phyloP scores from a whole-genome alignment of 306 rosid genomes.

The Castanea mollissima region DNA sequence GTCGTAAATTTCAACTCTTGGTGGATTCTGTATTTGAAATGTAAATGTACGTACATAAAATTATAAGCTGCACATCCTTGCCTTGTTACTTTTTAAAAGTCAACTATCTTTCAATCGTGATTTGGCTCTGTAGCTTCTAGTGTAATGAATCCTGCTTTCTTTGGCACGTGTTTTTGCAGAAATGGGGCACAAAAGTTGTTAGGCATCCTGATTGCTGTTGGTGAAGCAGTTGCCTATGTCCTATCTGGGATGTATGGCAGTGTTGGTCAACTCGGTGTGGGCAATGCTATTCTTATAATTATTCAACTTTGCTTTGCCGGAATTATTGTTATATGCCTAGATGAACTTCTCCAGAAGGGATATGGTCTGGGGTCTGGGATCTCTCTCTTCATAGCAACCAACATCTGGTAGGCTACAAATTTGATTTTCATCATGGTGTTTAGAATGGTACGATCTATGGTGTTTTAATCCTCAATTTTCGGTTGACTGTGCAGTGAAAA shows the following conservation, averaged over 20 bases:
- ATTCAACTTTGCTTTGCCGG: conserved; percentile 75
- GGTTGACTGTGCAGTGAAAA: conserved; percentile 36
- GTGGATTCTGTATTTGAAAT: not conserved
- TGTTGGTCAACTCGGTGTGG: conserved; percentile 81
- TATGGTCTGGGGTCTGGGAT: conserved; percentile 82
- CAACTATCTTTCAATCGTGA: not conserved
- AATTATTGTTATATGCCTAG: conserved; percentile 74
- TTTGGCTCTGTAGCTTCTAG: not conserved
- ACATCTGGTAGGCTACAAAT: conserved; percentile 54
- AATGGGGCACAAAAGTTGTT: conserved; percentile 73
- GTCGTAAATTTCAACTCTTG: not conserved
- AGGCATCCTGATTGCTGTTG: conserved; percentile 77
- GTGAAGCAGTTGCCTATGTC: conserved; percentile 80
- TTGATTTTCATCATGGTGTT: not conserved
- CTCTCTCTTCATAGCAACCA: conserved; percentile 74
- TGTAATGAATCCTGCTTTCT: not conserved
- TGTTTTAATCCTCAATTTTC: not conserved
- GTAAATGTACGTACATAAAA: not conserved
- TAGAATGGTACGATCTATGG: not conserved
- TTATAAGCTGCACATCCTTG: not conserved
- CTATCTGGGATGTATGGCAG: conserved; percentile 81
- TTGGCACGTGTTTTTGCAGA: conserved; percentile 21
- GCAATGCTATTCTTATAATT: conserved; percentile 72
- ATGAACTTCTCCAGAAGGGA: conserved; percentile 82
- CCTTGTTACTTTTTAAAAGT: too few relatives aligned